Base-by-base conservation (phyloP, 345 rosid genomes). In the Atalantia buxifolia region DNA sequence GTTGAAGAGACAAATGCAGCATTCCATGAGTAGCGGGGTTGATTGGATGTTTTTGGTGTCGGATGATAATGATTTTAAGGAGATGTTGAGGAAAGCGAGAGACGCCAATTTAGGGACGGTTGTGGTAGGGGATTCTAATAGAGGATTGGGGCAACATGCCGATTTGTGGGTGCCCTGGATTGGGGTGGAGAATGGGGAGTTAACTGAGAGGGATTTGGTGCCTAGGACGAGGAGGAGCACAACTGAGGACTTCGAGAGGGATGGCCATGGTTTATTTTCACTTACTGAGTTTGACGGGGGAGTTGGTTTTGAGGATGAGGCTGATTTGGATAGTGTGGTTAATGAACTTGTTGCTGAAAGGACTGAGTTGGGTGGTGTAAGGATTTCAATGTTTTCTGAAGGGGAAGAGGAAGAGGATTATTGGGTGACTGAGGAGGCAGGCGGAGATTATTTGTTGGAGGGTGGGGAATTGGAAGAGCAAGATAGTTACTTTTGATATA, bases 111-210 rank as follows among this genome's bases (percentile, higher is more conserved):
- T 95, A 75, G 90, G 95, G 85, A 95, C 97, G 3, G 85, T 95
- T 60, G 97, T 93, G 77, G 90, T 95, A 7, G 94, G 98, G 30
- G 99, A 93, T 77, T 66, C 78, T 67, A 90, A 87, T 62, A 84
- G 92, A 59, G 94, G 87, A 19, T 79, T 92, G 72, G 99, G 97
- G 27, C 50, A 92, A 78, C 87, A 89, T 59, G 97, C 97, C 0
- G 98, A 92, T 84, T 83, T 92, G 88, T 95, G 98, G 98, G 91
- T 93, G 40, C 94, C 97, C 1, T 95, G 98, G 99, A 80, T 63
- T 72, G 94, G 84, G 66, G 93, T 95, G 67, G 91, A 95, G 88
- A 90, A 89, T 78, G 97, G 97, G 71, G 92, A 88, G 79, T 77
- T 93, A 35, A 79, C 76, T 3, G 93, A 90, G 86, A 78, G 88